Conservation (phyloP, 2,329 filamentous ascomycete species). For the Phaeophleospora eucalypticola region DNA sequence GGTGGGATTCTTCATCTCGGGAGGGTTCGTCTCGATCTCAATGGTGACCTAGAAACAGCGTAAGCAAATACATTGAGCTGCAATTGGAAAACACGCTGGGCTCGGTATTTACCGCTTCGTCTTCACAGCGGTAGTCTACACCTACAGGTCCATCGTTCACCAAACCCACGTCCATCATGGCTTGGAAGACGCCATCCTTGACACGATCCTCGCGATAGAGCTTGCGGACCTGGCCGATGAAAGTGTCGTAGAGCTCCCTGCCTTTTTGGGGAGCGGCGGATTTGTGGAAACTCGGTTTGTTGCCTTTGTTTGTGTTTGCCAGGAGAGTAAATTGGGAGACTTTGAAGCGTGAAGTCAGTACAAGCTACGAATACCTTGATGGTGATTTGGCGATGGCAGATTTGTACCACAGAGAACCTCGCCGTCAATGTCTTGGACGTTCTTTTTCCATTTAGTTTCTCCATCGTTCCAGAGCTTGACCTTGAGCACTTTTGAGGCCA, state of each 20-base stretch:
- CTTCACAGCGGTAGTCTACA: conserved; percentile 55
- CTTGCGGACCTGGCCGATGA: conserved; percentile 70
- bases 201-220: conserved; percentile 71
- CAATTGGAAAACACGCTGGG: conserved; percentile 10
- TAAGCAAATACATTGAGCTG: conserved; percentile 8
- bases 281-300: conserved; percentile 90
- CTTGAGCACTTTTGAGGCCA: conserved; percentile 83
- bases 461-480: conserved; percentile 88
- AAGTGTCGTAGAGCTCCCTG: conserved; percentile 75
- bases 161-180: conserved; percentile 96
- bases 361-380: conserved; percentile 6
- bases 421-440: conserved; percentile 79
- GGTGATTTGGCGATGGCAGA: not conserved
- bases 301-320: conserved; percentile 90
- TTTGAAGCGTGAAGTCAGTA: conserved; percentile 36
- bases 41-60: conserved; percentile 43
- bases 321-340: conserved; percentile 96
- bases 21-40: conserved; percentile 46
- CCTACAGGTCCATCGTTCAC: conserved; percentile 79
- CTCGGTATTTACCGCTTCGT: conserved; percentile 48
- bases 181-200: conserved; percentile 94
- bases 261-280: conserved; percentile 76
- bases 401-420: conserved; percentile 86
- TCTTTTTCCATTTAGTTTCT: conserved; percentile 80
- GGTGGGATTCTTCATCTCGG: conserved; percentile 36